A percentile compares a stretch with the other conserved stretches of the same genome.
Evolutionary conservation across 306 rosid genomes (phyloP).

Genomic region (Castanea sativa): DNA sequence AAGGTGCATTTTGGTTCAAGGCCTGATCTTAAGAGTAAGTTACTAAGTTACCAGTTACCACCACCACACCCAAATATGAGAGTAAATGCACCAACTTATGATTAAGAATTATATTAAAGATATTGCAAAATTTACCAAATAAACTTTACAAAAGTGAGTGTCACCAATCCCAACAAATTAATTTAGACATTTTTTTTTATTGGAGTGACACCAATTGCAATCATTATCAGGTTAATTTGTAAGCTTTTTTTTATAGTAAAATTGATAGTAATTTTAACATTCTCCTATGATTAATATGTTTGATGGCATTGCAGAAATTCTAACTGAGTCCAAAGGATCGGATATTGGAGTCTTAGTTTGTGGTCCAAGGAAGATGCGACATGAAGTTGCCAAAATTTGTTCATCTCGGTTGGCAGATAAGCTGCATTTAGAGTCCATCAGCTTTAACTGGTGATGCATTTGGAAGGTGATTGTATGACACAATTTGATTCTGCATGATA

Average conservation of each 20-base stretch:
- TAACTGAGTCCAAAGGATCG: constrained; percentile 35
- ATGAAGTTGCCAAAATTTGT: constrained; percentile 49
- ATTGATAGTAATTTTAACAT: too few species aligned
- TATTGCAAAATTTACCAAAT: neutral
- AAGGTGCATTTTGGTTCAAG: constrained; percentile 40
- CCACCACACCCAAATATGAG: neutral
- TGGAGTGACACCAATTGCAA: too few species aligned
- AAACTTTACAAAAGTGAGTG: too few species aligned
- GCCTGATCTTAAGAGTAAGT: constrained; percentile 46
- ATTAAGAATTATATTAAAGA: neutral
- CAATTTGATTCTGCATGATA: neutral
- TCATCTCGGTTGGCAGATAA: constrained; percentile 38
- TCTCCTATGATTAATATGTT: too few species aligned
- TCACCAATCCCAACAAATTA: too few species aligned
- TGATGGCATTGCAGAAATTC: constrained; percentile 29
- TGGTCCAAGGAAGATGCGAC: constrained; percentile 53
- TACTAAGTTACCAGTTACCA: neutral
- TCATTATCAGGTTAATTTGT: too few species aligned
- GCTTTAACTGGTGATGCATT: constrained; percentile 40
- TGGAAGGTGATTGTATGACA: neutral
- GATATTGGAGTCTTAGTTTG: constrained; percentile 49
- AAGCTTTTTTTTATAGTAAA: too few species aligned
- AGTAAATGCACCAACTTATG: neutral
- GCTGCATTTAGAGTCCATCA: constrained; percentile 49
- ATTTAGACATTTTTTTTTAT: too few species aligned